Percentiles rank a stretch among this genome's conserved stretches.
These are phyloP conservation scores for Syncephalastrum monosporum DNA, from an alignment of 371 early-diverging fungal species.

Conservation along the genomic window DNA sequence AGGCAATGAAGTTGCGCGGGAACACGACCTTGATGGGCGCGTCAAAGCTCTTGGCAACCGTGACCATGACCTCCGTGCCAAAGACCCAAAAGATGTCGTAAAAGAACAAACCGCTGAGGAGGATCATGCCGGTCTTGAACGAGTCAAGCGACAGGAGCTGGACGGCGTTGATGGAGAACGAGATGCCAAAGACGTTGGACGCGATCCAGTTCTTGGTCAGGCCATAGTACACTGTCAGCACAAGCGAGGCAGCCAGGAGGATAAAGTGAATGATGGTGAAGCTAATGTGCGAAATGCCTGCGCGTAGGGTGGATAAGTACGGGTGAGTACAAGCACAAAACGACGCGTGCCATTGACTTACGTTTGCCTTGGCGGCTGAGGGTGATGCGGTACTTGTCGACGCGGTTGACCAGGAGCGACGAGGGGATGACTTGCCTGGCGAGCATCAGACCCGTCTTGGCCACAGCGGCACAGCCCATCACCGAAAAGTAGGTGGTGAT, in stretches of 20 bases:
- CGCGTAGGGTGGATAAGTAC: not conserved
- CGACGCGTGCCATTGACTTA: slow-evolving; percentile 25
- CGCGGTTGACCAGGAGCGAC: slow-evolving; percentile 41
- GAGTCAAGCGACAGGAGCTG: slow-evolving; percentile 89
- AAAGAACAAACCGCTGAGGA: slow-evolving; percentile 89
- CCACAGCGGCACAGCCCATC: slow-evolving; percentile 77
- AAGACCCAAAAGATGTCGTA: slow-evolving; percentile 99
- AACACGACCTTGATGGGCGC: slow-evolving; percentile 96
- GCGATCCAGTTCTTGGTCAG: slow-evolving; percentile 91
- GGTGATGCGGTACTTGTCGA: slow-evolving; percentile 69
- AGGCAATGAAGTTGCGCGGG: slow-evolving; percentile 74
- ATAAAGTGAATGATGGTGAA: slow-evolving; percentile 78
- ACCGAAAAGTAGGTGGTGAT: slow-evolving; percentile 88
- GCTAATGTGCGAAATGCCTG: slow-evolving; percentile 61
- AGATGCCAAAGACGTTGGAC: slow-evolving; percentile 86
- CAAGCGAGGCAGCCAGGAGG: slow-evolving; percentile 55
- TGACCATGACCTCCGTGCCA: slow-evolving; percentile 98
- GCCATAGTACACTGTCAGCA: slow-evolving; percentile 76
- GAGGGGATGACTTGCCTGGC: slow-evolving; percentile 50
- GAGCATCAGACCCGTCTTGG: slow-evolving; percentile 62
- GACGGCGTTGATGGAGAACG: slow-evolving; percentile 86
- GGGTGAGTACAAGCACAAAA: not conserved
- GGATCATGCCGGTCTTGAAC: slow-evolving; percentile 92
- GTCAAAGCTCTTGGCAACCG: slow-evolving; percentile 95
- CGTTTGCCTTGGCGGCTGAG: slow-evolving; percentile 73